Percentiles rank a stretch among this genome's conserved stretches.
Evolutionary conservation across 352 stramenopile species (phyloP).

Genomic region (Nothophytophthora sp.): DNA sequence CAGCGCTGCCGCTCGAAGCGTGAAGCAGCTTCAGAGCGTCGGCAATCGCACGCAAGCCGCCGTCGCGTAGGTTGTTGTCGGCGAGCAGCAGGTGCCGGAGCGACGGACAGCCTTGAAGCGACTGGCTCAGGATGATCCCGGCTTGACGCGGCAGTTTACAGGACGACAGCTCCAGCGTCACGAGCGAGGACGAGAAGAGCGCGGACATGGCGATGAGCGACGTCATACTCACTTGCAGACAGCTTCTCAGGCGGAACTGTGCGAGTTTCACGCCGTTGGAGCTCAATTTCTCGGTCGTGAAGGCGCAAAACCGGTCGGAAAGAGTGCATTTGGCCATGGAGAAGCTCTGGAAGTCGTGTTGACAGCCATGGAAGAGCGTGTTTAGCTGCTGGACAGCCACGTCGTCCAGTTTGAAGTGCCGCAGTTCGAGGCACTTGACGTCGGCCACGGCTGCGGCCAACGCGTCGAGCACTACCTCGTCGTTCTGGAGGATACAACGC

Average conservation of each 20-base stretch:
- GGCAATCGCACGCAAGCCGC: slow-evolving; percentile 46
- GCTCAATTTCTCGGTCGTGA: slow-evolving; percentile 25
- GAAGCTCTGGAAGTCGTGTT: slow-evolving; percentile 25
- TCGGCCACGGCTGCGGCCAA: slow-evolving; percentile 9
- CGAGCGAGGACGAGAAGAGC: slow-evolving; percentile 34
- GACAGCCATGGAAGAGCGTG: slow-evolving; percentile 29
- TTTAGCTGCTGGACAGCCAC: slow-evolving; percentile 23
- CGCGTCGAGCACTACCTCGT: slow-evolving; percentile 24
- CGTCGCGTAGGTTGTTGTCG: slow-evolving; percentile 58
- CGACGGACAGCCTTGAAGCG: slow-evolving; percentile 32
- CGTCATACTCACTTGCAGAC: slow-evolving; percentile 57
- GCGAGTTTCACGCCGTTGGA: slow-evolving; percentile 20
- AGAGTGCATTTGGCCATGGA: slow-evolving; percentile 40
- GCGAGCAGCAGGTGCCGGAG: slow-evolving; percentile 39
- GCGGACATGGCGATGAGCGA: slow-evolving; percentile 50
- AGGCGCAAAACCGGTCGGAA: slow-evolving; percentile 38
- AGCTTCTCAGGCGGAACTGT: slow-evolving; percentile 34
- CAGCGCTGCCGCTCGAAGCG: slow-evolving; percentile 4
- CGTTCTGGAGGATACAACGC: slow-evolving; percentile 4
- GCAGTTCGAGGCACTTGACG: slow-evolving; percentile 31
- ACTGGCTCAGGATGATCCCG: slow-evolving; percentile 63
- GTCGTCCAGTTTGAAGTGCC: slow-evolving; percentile 26
- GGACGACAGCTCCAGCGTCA: slow-evolving; percentile 46
- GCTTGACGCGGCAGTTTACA: slow-evolving; percentile 56
- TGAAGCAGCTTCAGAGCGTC: slow-evolving; percentile 39